A percentile compares a stretch with the other conserved stretches of the same genome.
phyloP scores from a whole-genome alignment of 805 yeast genomes.

The Diddensiella santjacobensis region DNA sequence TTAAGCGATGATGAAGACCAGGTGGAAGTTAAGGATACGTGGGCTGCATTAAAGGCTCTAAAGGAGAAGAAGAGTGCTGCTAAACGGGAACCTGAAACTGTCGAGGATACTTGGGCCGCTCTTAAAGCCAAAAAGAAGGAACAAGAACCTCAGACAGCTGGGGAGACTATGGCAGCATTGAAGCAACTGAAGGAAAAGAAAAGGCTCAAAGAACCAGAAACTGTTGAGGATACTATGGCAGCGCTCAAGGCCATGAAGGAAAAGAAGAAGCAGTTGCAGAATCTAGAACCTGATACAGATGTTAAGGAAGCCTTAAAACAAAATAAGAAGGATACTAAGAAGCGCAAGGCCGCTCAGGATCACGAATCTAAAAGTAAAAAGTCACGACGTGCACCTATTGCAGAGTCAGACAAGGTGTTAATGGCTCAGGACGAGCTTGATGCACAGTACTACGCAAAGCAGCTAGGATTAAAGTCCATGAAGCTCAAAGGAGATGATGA shows the following conservation, averaged over 20 bases:
- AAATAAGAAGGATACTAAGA: slow-evolving; percentile 20
- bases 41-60: slow-evolving; percentile 41
- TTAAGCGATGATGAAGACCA: slow-evolving; percentile 6
- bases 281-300: slow-evolving; percentile 17
- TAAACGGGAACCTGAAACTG: slow-evolving; percentile 37
- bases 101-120: slow-evolving; percentile 43
- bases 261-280: slow-evolving; percentile 20
- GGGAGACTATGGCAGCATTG: slow-evolving; percentile 37
- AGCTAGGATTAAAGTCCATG: slow-evolving; percentile 63
- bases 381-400: slow-evolving; percentile 23
- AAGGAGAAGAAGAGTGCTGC: slow-evolving; percentile 29
- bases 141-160: slow-evolving; percentile 30
- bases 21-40: slow-evolving; percentile 34
- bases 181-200: slow-evolving; percentile 39
- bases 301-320: slow-evolving; percentile 27
- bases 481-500: slow-evolving; percentile 54
- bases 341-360: slow-evolving; percentile 17
- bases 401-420: slow-evolving; percentile 46
- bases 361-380: slow-evolving; percentile 12
- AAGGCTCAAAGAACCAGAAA: slow-evolving; percentile 21
- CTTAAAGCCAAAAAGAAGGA: slow-evolving; percentile 34
- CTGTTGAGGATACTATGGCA: slow-evolving; percentile 37
- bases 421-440: slow-evolving; percentile 68
- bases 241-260: slow-evolving; percentile 39
- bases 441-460: slow-evolving; percentile 75